Evolutionary conservation across 2,329 filamentous ascomycete genomes (phyloP).

Genomic region (Sporothrix humicola): DNA sequence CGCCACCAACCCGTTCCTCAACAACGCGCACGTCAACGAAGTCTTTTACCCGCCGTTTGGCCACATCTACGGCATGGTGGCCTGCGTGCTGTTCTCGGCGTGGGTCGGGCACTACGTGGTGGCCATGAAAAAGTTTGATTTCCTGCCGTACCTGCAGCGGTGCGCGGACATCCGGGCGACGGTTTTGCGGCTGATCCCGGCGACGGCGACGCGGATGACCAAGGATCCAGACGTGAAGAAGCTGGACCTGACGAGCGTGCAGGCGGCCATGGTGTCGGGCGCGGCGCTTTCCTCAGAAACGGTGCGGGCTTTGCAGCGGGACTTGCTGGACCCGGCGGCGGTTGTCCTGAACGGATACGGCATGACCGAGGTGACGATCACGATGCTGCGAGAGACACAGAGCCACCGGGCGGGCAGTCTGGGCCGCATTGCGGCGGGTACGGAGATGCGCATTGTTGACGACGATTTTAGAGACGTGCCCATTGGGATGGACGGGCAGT

Average conservation of each 20-base stretch:
- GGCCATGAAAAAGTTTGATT: conserved; percentile 78
- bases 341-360: conserved; percentile 74
- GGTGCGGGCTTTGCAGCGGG: conserved; percentile 56
- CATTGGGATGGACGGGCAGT: conserved; percentile 54
- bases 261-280: conserved; percentile 65
- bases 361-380: conserved; percentile 82
- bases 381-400: conserved; percentile 51
- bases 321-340: conserved; percentile 57
- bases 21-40: conserved; percentile 40
- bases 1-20: conserved; percentile 44
- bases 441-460: conserved; percentile 62
- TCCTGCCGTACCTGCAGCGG: conserved; percentile 70
- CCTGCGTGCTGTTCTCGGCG: conserved; percentile 50
- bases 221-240: conserved; percentile 70
- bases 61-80: conserved; percentile 54
- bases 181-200: conserved; percentile 70
- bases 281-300: conserved; percentile 68
- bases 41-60: conserved; percentile 52
- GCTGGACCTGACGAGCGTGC: conserved; percentile 71
- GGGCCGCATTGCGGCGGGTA: conserved; percentile 49
- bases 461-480: conserved; percentile 61
- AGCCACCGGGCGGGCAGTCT: conserved; percentile 56
- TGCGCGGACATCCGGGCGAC: conserved; percentile 73
- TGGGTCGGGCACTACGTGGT: conserved; percentile 56
- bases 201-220: conserved; percentile 74